phyloP scores from a whole-genome alignment of 2,329 filamentous ascomycete genomes.

The Paracorniculantispora psalliotae region DNA sequence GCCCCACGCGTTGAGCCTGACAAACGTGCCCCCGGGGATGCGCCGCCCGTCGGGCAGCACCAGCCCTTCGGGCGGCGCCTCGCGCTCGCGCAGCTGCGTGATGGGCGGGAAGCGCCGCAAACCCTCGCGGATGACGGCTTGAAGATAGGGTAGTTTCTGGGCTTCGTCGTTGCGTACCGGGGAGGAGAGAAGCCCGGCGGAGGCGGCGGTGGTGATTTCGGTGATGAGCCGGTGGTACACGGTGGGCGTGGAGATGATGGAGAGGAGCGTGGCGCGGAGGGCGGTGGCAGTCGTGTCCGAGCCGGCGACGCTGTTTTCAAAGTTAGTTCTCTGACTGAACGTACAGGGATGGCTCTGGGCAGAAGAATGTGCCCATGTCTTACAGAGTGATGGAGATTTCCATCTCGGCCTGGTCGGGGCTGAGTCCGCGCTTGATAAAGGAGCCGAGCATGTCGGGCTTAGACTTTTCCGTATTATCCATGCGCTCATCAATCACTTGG shows the following conservation, averaged over 20 bases:
- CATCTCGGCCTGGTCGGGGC: constrained; percentile 3
- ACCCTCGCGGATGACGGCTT: not conserved
- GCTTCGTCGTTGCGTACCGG: not conserved
- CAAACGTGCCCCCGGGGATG: not conserved
- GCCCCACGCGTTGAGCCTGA: not conserved
- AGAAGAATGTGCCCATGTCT: not conserved
- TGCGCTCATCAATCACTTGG: not conserved
- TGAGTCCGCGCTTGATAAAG: constrained; percentile 1
- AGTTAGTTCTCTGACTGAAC: not conserved
- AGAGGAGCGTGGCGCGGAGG: not conserved
- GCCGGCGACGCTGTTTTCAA: not conserved
- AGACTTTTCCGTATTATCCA: not conserved
- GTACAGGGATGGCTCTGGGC: too few species aligned
- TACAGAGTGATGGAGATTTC: constrained; percentile 6
- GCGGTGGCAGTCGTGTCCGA: constrained; percentile 5
- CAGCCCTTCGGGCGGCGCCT: not conserved
- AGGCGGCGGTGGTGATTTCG: not conserved
- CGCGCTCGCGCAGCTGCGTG: not conserved
- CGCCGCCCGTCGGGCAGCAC: not conserved
- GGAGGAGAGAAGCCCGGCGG: not conserved
- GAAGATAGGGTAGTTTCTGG: not conserved
- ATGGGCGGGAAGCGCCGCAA: not conserved
- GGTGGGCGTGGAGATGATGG: not conserved
- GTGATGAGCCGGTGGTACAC: not conserved
- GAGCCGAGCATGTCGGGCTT: not conserved